Conservation (phyloP, 179 eudicot genomes). For the Actinidia chinensis region DNA sequence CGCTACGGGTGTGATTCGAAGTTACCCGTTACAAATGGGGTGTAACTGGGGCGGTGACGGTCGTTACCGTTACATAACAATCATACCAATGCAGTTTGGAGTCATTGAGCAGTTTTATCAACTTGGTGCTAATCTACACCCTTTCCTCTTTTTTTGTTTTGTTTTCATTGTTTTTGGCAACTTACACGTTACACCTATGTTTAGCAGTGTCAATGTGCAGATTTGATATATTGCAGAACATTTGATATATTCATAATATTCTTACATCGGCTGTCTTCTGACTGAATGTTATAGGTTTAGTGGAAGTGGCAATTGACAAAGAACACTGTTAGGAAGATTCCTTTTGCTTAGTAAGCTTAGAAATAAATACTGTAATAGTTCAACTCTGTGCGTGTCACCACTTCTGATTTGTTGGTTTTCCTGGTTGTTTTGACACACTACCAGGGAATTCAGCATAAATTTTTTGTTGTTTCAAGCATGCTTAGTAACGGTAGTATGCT, state of each 20-base stretch:
- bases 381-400: background rate
- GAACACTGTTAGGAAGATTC: background rate
- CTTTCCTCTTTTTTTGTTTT: background rate
- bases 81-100: slow-evolving; percentile 5
- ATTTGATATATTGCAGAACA: background rate
- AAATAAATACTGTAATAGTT: background rate
- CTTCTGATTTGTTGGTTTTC: background rate
- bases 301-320: background rate
- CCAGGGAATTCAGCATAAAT: background rate
- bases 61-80: too few species aligned
- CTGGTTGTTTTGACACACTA: background rate
- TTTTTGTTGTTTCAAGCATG: background rate
- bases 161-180: background rate
- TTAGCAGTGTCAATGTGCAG: background rate
- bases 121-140: too few species aligned
- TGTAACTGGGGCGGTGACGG: too few species aligned
- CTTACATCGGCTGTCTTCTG: background rate
- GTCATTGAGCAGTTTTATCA: background rate
- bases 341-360: background rate
- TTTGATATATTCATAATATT: background rate
- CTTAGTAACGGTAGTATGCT: background rate
- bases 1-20: too few species aligned
- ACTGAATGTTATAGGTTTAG: background rate
- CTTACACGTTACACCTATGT: background rate
- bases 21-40: too few species aligned